Evolutionary conservation across 2,329 filamentous ascomycete genomes (phyloP), one percentile per base, ranked within the genome.

Genomic region (Epicoccum sorghinum): DNA sequence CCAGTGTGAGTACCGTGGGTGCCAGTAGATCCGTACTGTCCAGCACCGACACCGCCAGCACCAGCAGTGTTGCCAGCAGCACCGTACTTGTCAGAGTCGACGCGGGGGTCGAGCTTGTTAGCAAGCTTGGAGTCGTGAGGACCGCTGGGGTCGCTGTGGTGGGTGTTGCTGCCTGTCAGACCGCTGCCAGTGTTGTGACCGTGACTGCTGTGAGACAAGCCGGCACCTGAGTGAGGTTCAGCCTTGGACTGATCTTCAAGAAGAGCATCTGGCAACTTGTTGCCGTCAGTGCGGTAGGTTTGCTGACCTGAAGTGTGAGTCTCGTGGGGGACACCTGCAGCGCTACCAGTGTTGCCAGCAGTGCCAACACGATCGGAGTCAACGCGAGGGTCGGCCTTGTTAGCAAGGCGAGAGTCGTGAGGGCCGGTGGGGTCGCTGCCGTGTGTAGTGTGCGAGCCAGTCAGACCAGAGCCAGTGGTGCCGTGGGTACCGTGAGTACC

Each of bases 81-180:
- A 14, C 67, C 67, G 33, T 59, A 55, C 22, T 57, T 57, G 58
- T 67, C 59, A n/a, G 65, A 67, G 45, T 72, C 70, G 7, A 73
- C 70, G 6, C 69, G 58, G 3, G 71, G 71, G 23, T 58, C 55
- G 13, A 37, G 37, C 50, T 58, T 54, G 58, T 61, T 56, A n/a
- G 36, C 48, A 44, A 55, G 38, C 35, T 47, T 54, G 22, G 58
- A 57, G 52, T 52, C 46, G 47, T 62, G 54, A 43, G 57, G 55
- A 42, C 60, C 60, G 13, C 56, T 60, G 9, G 65, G 67, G 53
- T 68, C 58, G 8, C 57, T 59, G 9, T 59, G 51, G 13, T n/a
- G 32, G 7, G 42, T 50, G 40, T 33, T 50, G 46, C 23, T 36
- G 41, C 52, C 56, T 32, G 47, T 51, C 22, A 55, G 38, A 8